Percentiles rank a stretch among this genome's conserved stretches.
These are phyloP conservation scores for Monascus purpureus DNA, from an alignment of 495 filamentous ascomycete species.

Conservation along the genomic window DNA sequence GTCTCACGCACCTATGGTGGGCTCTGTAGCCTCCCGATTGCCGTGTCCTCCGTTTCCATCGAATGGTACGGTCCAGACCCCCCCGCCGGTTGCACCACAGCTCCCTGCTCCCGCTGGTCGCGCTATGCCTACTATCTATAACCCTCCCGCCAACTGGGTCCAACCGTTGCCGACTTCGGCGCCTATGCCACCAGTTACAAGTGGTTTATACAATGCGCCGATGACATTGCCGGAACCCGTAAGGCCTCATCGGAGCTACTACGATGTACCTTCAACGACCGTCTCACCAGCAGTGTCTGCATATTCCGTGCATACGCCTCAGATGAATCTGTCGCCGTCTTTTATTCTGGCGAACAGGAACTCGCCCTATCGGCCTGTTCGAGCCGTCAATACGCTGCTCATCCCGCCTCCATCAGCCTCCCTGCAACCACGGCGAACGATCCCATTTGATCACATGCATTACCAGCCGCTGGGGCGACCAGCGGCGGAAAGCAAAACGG, in stretches of 20 bases:
- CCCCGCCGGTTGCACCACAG: conserved; percentile 17
- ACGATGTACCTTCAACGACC: conserved; percentile 20
- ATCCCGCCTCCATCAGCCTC: conserved; percentile 75
- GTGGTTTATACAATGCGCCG: conserved; percentile 36
- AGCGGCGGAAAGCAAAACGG: conserved; percentile 60
- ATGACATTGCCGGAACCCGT: conserved; percentile 35
- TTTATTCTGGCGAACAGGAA: conserved; percentile 48
- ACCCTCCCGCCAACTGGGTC: conserved; percentile 28
- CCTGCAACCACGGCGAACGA: conserved; percentile 52
- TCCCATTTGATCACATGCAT: conserved; percentile 76
- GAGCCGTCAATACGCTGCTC: conserved; percentile 74
- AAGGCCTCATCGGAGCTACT: conserved; percentile 24
- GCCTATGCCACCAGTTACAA: conserved; percentile 18
- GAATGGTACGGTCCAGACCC: conserved; percentile 16
- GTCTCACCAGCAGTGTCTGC: conserved; percentile 28
- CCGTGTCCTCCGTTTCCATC: conserved; percentile 39
- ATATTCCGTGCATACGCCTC: conserved; percentile 32
- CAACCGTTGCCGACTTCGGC: conserved; percentile 34
- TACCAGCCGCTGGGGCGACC: conserved; percentile 79
- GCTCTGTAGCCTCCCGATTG: conserved; percentile 35
- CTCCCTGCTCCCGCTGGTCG: conserved; percentile 35
- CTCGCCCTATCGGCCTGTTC: conserved; percentile 87
- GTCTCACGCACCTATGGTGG: conserved; percentile 15
- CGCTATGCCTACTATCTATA: conserved; percentile 51
- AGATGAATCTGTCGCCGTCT: conserved; percentile 46